Conservation (phyloP, 768 basidiomycete genomes). For the Lyophyllum semitale region DNA sequence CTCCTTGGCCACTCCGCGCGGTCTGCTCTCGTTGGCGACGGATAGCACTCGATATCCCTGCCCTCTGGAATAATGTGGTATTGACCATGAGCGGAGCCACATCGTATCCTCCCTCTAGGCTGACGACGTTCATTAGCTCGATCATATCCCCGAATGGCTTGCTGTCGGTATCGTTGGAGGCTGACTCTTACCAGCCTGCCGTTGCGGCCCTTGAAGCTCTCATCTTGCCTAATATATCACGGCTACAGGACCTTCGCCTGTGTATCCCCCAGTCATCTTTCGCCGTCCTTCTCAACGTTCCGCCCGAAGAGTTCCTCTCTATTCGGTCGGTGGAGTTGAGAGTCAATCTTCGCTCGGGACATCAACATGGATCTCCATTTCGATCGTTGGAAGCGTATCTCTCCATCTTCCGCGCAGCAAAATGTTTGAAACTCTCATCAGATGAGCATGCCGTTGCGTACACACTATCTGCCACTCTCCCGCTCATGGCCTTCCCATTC, state of each 20-base stretch:
- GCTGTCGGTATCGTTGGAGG: not conserved
- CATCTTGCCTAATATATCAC: not conserved
- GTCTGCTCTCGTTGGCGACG: slow-evolving; percentile 3
- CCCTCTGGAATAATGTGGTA: not conserved
- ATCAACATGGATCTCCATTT: not conserved
- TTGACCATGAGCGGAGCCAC: not conserved
- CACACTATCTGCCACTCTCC: not conserved
- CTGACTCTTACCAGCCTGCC: not conserved
- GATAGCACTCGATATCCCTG: not conserved
- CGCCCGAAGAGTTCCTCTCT: not conserved
- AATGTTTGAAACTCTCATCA: not conserved
- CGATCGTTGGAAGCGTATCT: not conserved
- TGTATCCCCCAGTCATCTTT: not conserved
- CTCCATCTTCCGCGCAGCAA: not conserved
- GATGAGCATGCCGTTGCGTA: not conserved
- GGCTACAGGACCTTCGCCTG: not conserved
- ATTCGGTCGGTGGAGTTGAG: not conserved
- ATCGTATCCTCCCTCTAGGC: not conserved
- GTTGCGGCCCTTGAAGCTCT: not conserved
- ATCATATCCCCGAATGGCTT: not conserved
- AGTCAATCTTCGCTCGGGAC: too few species aligned
- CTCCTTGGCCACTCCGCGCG: not conserved
- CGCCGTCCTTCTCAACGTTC: not conserved
- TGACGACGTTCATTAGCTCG: not conserved
- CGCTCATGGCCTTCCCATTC: not conserved